Evolutionary conservation across 225 moss, liverwort and hornwort species (phyloP).

Genomic region (Polytrichum commune): DNA sequence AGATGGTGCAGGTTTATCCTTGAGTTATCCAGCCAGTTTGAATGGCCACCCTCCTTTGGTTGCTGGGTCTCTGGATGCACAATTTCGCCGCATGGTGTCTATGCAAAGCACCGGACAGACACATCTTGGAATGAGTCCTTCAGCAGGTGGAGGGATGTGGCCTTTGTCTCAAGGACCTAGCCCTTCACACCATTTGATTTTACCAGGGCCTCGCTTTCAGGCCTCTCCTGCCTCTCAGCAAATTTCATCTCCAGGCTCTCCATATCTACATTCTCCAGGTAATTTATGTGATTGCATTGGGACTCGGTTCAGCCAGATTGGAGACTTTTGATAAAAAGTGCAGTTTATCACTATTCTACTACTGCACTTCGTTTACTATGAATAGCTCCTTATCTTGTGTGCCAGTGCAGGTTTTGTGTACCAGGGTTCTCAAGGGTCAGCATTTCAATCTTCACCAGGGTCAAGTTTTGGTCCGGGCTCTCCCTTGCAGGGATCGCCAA

Average conservation of each 20-base stretch:
- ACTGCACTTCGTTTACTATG: too few species aligned
- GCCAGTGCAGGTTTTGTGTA: conserved; percentile 30
- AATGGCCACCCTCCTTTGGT: conserved; percentile 42
- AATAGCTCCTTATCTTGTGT: neutral
- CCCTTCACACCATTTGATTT: conserved; percentile 37
- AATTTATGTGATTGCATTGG: neutral
- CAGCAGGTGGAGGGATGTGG: conserved; percentile 24
- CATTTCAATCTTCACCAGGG: conserved; percentile 40
- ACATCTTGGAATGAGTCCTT: conserved; percentile 46
- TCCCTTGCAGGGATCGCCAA: conserved; percentile 46
- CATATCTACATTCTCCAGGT: conserved; percentile 40
- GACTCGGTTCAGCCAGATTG: too few species aligned
- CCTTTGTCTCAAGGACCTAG: conserved; percentile 32
- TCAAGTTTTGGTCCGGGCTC: conserved; percentile 39
- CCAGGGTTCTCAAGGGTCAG: conserved; percentile 41
- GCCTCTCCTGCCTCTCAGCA: conserved; percentile 36
- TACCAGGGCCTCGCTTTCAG: conserved; percentile 31
- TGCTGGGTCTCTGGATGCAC: conserved; percentile 35
- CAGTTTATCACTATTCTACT: too few species aligned
- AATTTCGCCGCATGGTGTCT: conserved; percentile 23
- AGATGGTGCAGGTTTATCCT: conserved; percentile 44
- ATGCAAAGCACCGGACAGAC: conserved; percentile 34
- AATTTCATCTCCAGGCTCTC: conserved; percentile 40
- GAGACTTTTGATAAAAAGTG: too few species aligned
- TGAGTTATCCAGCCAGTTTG: conserved; percentile 57